These are phyloP conservation scores for Monilinia polystroma DNA, from an alignment of 2,329 filamentous ascomycete genomes.

Conservation along the genomic window DNA sequence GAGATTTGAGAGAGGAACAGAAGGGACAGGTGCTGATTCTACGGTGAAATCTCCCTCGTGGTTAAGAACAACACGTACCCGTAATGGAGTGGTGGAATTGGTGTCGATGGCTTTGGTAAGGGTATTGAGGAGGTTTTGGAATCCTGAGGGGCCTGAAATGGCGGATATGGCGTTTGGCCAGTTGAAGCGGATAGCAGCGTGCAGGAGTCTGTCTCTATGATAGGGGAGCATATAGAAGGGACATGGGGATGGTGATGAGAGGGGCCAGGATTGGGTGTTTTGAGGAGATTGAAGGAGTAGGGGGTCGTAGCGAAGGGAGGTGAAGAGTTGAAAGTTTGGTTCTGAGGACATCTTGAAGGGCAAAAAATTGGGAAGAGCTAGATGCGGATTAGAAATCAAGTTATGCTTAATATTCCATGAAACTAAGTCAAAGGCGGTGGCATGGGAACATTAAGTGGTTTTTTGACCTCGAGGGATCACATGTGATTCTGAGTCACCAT, in stretches of 20 bases:
- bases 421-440: no score
- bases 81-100: constrained; percentile 42
- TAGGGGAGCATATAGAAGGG: constrained; percentile 77
- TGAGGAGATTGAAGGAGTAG: constrained; percentile 45
- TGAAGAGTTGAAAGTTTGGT: constrained; percentile 59
- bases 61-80: constrained; percentile 57
- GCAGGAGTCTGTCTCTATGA: constrained; percentile 76
- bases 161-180: constrained; percentile 50
- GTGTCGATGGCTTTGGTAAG: constrained; percentile 39
- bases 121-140: constrained; percentile 46
- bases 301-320: constrained; percentile 70
- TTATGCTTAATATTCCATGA: not conserved
- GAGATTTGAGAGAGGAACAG: constrained; percentile 51
- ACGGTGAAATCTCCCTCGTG: constrained; percentile 49
- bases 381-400: not conserved
- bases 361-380: not conserved
- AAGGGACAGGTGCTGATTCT: constrained; percentile 42
- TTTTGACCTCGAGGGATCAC: not conserved
- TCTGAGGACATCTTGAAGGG: not conserved
- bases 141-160: constrained; percentile 49
- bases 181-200: constrained; percentile 55
- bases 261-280: constrained; percentile 42
- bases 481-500: constrained; percentile 3
- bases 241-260: constrained; percentile 48
- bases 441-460: not conserved